Evolutionary conservation across 2,329 filamentous ascomycete genomes (phyloP).

Genomic region (Fusarium torreyae): DNA sequence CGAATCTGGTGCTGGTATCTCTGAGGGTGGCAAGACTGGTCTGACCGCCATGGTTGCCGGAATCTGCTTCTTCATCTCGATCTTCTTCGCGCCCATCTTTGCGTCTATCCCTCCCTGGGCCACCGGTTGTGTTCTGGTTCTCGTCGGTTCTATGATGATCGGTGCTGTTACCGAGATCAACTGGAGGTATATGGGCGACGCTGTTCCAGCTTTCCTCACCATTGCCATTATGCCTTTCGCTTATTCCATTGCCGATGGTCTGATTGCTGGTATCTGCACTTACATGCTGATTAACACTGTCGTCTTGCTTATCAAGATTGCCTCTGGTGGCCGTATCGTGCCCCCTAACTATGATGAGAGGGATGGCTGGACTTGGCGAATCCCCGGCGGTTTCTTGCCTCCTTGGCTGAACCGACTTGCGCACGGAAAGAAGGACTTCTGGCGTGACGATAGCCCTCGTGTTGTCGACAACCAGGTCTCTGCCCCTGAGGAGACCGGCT

Average conservation of each 20-base stretch:
- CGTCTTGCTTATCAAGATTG: conserved; percentile 78
- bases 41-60: conserved; percentile 86
- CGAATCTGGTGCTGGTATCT: conserved; percentile 91
- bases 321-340: conserved; percentile 77
- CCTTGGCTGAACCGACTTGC: conserved; percentile 77
- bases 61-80: conserved; percentile 86
- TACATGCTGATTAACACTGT: conserved; percentile 83
- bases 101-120: conserved; percentile 92
- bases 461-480: conserved; percentile 27
- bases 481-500: conserved; percentile 39
- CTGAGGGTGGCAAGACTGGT: conserved; percentile 87
- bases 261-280: conserved; percentile 84
- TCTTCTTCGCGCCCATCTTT: conserved; percentile 93
- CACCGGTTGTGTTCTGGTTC: conserved; percentile 87
- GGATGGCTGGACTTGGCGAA: conserved; percentile 84
- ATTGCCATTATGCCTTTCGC: conserved; percentile 91
- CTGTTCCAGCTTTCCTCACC: conserved; percentile 86
- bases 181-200: conserved; percentile 88
- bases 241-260: conserved; percentile 88
- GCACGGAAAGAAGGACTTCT: conserved; percentile 81
- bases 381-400: conserved; percentile 81
- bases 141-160: conserved; percentile 92
- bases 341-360: conserved; percentile 83
- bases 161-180: conserved; percentile 86
- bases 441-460: conserved; percentile 62